Conservation (phyloP, 768 basidiomycete genomes). For the Auriscalpium vulgare region DNA sequence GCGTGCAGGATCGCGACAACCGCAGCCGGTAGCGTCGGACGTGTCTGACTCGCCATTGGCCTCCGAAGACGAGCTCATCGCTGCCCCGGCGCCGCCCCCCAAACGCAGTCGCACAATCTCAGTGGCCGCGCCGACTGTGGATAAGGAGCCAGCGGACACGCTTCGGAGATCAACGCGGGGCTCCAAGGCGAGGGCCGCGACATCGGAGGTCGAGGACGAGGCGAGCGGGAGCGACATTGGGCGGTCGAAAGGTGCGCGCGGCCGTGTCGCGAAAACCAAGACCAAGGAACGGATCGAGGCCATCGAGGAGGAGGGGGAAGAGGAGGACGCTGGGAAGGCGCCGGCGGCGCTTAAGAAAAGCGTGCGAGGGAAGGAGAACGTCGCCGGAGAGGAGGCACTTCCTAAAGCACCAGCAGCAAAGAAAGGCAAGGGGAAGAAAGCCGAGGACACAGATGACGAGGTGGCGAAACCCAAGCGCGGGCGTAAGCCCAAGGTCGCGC, state of each 20-base stretch:
- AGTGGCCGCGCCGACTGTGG: background rate
- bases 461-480: conserved; percentile 5
- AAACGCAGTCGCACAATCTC: conserved; percentile 6
- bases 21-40: conserved; percentile 1
- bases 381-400: conserved; percentile 5
- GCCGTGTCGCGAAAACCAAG: conserved; percentile 17
- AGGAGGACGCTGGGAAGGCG: conserved; percentile 18
- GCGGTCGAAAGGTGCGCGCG: conserved; percentile 14
- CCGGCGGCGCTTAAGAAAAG: conserved; percentile 19
- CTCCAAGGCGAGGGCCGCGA: conserved; percentile 5
- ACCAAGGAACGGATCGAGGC: conserved; percentile 20
- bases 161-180: conserved; percentile 15
- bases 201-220: conserved; percentile 13
- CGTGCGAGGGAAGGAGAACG: conserved; percentile 16
- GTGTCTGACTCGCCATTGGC: conserved; percentile 6
- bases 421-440: conserved; percentile 3
- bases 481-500: background rate
- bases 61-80: conserved; percentile 6
- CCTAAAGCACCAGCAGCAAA: background rate
- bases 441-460: conserved; percentile 13
- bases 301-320: conserved; percentile 23
- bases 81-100: conserved; percentile 2
- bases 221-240: conserved; percentile 21
- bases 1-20: conserved; percentile 11
- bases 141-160: conserved; percentile 2